Conservation (phyloP, 164 flowering plant species). For the Euptelea pleiosperma region DNA sequence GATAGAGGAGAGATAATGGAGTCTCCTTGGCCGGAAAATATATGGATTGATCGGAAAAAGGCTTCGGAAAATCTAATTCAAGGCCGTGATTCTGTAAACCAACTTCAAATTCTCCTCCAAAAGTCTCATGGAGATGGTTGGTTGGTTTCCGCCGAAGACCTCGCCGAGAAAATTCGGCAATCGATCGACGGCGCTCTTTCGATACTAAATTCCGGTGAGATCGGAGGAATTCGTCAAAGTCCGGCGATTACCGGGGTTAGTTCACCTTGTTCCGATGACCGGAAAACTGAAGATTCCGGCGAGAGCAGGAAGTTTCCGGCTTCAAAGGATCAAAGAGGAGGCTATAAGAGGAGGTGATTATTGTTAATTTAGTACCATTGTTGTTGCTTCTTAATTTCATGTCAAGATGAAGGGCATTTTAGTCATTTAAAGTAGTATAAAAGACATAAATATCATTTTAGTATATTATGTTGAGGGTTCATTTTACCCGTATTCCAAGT, state of each 20-base stretch:
- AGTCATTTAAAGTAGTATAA: background rate
- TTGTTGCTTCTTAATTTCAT: background rate
- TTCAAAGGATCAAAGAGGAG: background rate
- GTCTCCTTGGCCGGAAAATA: background rate
- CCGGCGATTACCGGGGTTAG: background rate
- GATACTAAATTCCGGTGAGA: constrained; percentile 6
- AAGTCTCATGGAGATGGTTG: background rate
- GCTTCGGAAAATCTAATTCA: constrained; percentile 9
- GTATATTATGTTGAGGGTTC: no score
- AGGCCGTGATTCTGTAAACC: background rate
- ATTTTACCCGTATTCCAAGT: no score
- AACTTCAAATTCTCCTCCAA: constrained; percentile 4
- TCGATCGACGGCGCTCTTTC: constrained; percentile 11
- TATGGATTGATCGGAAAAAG: background rate
- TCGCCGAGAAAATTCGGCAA: background rate
- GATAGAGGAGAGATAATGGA: background rate
- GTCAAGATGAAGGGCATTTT: constrained; percentile 1
- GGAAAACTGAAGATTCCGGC: constrained; percentile 13
- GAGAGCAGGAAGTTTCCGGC: constrained; percentile 3
- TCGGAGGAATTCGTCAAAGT: constrained; percentile 4
- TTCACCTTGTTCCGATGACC: constrained; percentile 6
- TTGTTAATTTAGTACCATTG: background rate
- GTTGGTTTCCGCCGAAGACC: background rate
- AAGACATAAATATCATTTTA: no score
- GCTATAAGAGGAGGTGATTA: constrained; percentile 20